Percentiles rank a stretch among this genome's conserved stretches.
These are phyloP conservation scores for Phytophthora colocasiae DNA, from an alignment of 352 stramenopile genomes.

Conservation along the genomic window DNA sequence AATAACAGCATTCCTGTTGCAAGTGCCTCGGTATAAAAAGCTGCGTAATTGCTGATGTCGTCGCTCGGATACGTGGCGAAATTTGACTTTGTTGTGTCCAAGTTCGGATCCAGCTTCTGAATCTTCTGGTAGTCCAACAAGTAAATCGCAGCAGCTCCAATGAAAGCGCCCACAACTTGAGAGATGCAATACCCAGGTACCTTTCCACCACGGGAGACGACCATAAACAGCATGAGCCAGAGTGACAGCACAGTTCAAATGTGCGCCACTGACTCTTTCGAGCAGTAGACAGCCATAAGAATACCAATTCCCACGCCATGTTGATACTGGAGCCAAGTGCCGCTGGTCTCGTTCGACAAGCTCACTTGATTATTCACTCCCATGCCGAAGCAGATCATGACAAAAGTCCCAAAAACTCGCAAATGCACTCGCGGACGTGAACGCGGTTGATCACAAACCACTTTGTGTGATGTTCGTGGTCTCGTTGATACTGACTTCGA, in stretches of 20 bases:
- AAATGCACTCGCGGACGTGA: constrained; percentile 23
- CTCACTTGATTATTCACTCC: constrained; percentile 32
- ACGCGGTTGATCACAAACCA: constrained; percentile 22
- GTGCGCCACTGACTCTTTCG: constrained; percentile 21
- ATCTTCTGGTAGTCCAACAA: constrained; percentile 33
- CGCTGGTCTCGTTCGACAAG: constrained; percentile 11
- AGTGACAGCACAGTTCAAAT: constrained; percentile 19
- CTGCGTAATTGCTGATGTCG: constrained; percentile 27
- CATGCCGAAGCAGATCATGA: constrained; percentile 35
- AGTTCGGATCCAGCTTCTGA: constrained; percentile 11
- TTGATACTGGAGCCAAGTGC: constrained; percentile 36
- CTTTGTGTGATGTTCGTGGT: constrained; percentile 20
- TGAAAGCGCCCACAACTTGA: constrained; percentile 21
- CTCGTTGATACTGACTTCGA: constrained; percentile 1
- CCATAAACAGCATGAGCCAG: constrained; percentile 22
- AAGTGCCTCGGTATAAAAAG: constrained; percentile 25
- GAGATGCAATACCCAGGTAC: constrained; percentile 25
- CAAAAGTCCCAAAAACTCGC: constrained; percentile 29
- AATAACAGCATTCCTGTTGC: constrained; percentile 25
- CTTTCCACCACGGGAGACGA: constrained; percentile 31
- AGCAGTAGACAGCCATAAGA: constrained; percentile 31
- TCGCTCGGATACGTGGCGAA: constrained; percentile 30
- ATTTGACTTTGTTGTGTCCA: constrained; percentile 20
- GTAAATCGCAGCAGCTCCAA: constrained; percentile 22
- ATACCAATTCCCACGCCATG: constrained; percentile 25